These are phyloP conservation scores for Solanum raphanifolium DNA, from an alignment of 257 asterid species.

Conservation along the genomic window DNA sequence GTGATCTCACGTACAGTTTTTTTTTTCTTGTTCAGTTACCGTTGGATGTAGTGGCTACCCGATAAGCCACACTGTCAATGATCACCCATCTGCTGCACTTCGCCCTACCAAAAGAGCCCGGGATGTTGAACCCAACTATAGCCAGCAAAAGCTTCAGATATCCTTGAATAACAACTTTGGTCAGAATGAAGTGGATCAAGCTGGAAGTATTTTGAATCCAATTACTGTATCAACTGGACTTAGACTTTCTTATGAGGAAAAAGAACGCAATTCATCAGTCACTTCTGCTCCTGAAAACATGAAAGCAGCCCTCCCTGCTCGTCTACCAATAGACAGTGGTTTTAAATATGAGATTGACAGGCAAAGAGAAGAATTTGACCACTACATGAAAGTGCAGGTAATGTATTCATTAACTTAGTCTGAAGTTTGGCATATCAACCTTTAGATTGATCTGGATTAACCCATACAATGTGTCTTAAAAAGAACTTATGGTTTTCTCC, in stretches of 20 bases:
- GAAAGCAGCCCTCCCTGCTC: background rate
- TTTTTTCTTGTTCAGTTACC: conserved; percentile 30
- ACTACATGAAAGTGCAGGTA: conserved; percentile 60
- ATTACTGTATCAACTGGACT: conserved; percentile 62
- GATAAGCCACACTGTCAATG: conserved; percentile 19
- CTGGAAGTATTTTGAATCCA: conserved; percentile 38
- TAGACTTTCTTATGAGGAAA: conserved; percentile 51
- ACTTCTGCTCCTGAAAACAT: conserved; percentile 14
- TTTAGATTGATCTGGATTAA: background rate
- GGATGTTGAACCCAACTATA: conserved; percentile 26
- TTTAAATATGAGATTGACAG: conserved; percentile 42
- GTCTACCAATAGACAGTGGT: conserved; percentile 23
- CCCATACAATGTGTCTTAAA: background rate
- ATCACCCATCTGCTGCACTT: conserved; percentile 20
- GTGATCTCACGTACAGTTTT: background rate
- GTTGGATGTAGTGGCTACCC: conserved; percentile 34
- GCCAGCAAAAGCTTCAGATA: conserved; percentile 46
- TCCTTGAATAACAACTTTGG: conserved; percentile 33
- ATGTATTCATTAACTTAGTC: background rate
- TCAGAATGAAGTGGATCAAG: conserved; percentile 23
- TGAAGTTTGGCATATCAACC: background rate
- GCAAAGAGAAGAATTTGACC: conserved; percentile 44
- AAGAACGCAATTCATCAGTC: conserved; percentile 28
- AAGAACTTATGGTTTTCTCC: background rate
- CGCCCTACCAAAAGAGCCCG: conserved; percentile 29